Percentiles rank a stretch among this genome's conserved stretches.
Evolutionary conservation across 78 protist genomes (phyloP).

Genomic region (Cyanophora paradoxa): DNA sequence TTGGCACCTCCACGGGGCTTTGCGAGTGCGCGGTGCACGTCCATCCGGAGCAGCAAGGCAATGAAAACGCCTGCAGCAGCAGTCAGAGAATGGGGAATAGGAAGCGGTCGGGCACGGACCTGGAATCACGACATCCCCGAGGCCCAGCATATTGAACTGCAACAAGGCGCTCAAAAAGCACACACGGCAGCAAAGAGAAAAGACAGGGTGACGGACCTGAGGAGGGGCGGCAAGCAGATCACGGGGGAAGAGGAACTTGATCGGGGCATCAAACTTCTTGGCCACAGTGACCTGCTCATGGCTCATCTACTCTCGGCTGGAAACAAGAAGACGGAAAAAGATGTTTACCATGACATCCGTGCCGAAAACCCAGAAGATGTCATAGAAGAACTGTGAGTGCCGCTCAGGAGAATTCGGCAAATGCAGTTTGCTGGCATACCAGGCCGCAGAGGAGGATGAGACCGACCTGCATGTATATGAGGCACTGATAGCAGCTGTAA

Average conservation of each 20-base stretch:
- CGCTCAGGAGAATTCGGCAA: not conserved
- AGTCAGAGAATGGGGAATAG: not conserved
- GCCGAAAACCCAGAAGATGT: constrained; percentile 21
- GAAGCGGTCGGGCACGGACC: not conserved
- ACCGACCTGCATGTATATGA: not conserved
- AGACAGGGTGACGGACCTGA: not conserved
- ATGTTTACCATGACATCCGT: constrained; percentile 29
- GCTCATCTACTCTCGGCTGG: too few relatives aligned
- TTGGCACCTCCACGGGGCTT: too few relatives aligned
- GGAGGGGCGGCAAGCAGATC: not conserved
- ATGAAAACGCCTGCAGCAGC: not conserved
- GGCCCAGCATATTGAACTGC: constrained; percentile 23
- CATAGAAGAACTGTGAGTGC: constrained; percentile 6
- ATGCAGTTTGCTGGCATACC: not conserved
- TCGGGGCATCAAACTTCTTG: constrained; percentile 1
- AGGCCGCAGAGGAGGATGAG: not conserved
- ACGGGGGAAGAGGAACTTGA: constrained; percentile 16
- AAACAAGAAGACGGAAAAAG: too few relatives aligned
- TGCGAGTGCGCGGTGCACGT: not conserved
- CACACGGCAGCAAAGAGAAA: not conserved
- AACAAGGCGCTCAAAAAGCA: not conserved
- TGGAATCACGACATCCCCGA: constrained; percentile 25
- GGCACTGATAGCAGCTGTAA: not conserved
- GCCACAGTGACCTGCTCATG: too few relatives aligned
- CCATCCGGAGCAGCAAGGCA: not conserved